These are phyloP conservation scores for Hymenoscyphus albidus DNA, from an alignment of 2,329 filamentous ascomycete genomes.

Conservation along the genomic window DNA sequence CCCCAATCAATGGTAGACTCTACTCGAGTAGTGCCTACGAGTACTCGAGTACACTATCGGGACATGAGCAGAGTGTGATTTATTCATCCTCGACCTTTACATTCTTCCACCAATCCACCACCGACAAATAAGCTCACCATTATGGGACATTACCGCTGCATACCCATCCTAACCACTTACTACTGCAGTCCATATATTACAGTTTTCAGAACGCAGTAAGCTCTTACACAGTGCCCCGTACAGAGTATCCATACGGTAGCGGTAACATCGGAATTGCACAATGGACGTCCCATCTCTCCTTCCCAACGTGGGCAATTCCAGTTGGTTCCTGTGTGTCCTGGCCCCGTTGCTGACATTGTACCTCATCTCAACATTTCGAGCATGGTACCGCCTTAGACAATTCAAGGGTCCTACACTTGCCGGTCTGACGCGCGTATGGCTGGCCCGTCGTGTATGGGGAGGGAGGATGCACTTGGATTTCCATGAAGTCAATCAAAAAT, in stretches of 20 bases:
- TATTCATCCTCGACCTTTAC: not conserved
- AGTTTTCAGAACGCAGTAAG: not conserved
- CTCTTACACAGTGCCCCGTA: not conserved
- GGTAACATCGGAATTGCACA: not conserved
- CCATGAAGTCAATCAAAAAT: conserved; percentile 18
- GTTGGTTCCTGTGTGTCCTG: not conserved
- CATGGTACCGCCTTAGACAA: conserved; percentile 7
- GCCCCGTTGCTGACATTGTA: not conserved
- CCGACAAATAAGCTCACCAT: not conserved
- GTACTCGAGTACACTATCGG: no score
- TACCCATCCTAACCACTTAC: not conserved
- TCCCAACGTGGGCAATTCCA: not conserved
- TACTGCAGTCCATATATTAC: not conserved
- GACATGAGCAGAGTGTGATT: no score
- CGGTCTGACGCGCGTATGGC: conserved; percentile 20
- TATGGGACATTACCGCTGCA: not conserved
- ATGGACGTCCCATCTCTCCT: not conserved
- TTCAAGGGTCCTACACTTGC: conserved; percentile 22
- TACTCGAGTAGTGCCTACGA: no score
- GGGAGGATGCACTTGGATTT: conserved; percentile 20
- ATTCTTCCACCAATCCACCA: not conserved
- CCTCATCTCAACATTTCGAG: not conserved
- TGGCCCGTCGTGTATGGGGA: conserved; percentile 13
- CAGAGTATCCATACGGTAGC: not conserved
- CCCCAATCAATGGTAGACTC: no score